Base-by-base conservation (phyloP, 1,284 basidiomycete species). In the Bjerkandera adusta region DNA sequence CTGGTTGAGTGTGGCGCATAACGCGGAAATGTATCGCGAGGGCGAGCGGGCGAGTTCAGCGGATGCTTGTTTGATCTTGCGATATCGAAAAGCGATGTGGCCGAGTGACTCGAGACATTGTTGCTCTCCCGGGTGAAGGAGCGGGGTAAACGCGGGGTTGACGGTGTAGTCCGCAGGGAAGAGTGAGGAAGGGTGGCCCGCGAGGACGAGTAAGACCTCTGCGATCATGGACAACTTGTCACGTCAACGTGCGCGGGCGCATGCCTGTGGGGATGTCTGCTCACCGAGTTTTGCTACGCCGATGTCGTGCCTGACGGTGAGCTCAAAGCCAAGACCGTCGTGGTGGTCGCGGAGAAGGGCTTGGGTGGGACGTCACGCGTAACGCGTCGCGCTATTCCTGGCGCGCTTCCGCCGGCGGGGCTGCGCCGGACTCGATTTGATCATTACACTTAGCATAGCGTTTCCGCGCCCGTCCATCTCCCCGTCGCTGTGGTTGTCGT, bases 51-150 rank as follows among this genome's bases (percentile, higher is more conserved):
- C 74, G 21, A 89, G 69, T 3, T 62, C 58, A 21, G 63, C 55
- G 51, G 76, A 81, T 3, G 79, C 69, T 18, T 67, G 57, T 61
- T 83, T 85, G 58, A 94, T 81, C 46, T 72, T 81, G 50, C 78
- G 72, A 64, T 92, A 93, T 22, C 82, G 77, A 29, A 70, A 73
- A 0, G 89, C 90, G 36, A 92, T 80, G 32, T 75, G 71, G 2
- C 78, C 86, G 2, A 94, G 77, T 4, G 79, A 76, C 58, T 89
- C 83, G 21, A 94, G 74, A 51, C 84, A 85, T 61, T 92, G 80
- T 43, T 83, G 76, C 64, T 94, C 92, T 2, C 92, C 92, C 1
- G 91, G 92, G 60, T 94, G 91, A 1, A 94, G 76, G 15, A 92
- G 79, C 8, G 81, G 72, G 2, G 72, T 63, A 56, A 92, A 85